phyloP scores from a whole-genome alignment of 805 yeast genomes.

The Vanderwaltozyma yarrowii region DNA sequence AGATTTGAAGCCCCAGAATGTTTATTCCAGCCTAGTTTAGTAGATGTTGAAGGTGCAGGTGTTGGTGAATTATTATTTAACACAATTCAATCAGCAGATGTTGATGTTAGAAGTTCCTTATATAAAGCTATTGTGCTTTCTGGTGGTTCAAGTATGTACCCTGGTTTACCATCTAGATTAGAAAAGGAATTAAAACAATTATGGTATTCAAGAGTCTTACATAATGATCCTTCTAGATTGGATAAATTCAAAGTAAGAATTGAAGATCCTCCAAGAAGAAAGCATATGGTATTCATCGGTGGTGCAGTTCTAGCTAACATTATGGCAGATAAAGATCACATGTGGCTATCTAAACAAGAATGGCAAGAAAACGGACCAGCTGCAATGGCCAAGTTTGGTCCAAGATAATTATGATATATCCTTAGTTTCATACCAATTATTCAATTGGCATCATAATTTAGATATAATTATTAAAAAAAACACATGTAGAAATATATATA shows the following conservation, averaged over 20 bases:
- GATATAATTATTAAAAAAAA: too few species aligned
- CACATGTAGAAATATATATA: too few species aligned
- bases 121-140: conserved; percentile 89
- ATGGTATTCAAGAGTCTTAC: conserved; percentile 83
- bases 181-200: conserved; percentile 94
- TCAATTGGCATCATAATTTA: too few species aligned
- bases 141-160: conserved; percentile 98
- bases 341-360: conserved; percentile 95
- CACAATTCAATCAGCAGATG: conserved; percentile 89
- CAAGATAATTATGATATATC: conserved; percentile 42
- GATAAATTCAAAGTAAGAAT: conserved; percentile 91
- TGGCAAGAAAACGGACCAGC: conserved; percentile 97
- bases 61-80: conserved; percentile 88
- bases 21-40: conserved; percentile 89
- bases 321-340: conserved; percentile 96
- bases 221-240: conserved; percentile 77
- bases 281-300: conserved; percentile 97
- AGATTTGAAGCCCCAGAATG: conserved; percentile 67
- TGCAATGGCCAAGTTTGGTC: conserved; percentile 79
- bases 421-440: too few species aligned
- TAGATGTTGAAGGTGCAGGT: conserved; percentile 95
- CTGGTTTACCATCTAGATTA: conserved; percentile 90
- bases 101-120: conserved; percentile 80
- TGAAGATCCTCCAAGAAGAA: conserved; percentile 98
- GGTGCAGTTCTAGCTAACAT: conserved; percentile 97